Base-by-base conservation (phyloP, 495 filamentous ascomycete genomes). In the Penicillium cataractarum region DNA sequence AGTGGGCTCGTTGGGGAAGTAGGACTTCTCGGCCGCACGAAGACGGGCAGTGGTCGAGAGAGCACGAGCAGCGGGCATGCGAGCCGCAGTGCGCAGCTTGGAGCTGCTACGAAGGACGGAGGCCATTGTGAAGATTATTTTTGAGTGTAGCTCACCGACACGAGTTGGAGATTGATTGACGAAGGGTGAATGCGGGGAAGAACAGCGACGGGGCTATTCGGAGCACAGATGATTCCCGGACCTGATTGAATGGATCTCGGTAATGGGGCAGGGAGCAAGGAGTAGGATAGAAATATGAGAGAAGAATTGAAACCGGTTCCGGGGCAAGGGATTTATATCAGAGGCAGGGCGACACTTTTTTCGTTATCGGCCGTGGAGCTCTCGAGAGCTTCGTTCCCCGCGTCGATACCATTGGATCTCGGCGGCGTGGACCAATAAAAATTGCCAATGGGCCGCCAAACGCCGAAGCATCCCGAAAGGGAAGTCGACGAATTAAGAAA, bases 1-100 rank as follows among this genome's bases (percentile, higher is more conserved):
- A 40, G 80, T 60, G n/a, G 93, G 92, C 83, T 98, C 94, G 68
- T 88, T 77, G 63, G 84, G 74, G 75, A 89, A 88, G 80, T 83
- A 91, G 26, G 84, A 76, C 69, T 81, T 77, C 63, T 78, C 78
- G n/a, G 78, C 71, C 5, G 77, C 74, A 22, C 72, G 73, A 54
- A 78, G 77, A 44, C 67, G 66, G 27, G 77, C 73, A 33, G 78
- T 77, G 48, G 80, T 80, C 32, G 75, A 76, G 58, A 81, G 71
- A 64, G 74, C 66, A 51, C 78, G 79, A 53, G 66, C 69, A 59
- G 70, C 71, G 33, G 74, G 74, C 32, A 81, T 61, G 31, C 77
- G 78, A 55, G 74, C 64, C 22, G 70, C 73, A 54, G 74, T 70
- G 57, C 76, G 78, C 69, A 81, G 60, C 66, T 75, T 72, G 51